Base-by-base conservation (phyloP, 2,329 filamentous ascomycete species). In the Coniochaeta sp. region DNA sequence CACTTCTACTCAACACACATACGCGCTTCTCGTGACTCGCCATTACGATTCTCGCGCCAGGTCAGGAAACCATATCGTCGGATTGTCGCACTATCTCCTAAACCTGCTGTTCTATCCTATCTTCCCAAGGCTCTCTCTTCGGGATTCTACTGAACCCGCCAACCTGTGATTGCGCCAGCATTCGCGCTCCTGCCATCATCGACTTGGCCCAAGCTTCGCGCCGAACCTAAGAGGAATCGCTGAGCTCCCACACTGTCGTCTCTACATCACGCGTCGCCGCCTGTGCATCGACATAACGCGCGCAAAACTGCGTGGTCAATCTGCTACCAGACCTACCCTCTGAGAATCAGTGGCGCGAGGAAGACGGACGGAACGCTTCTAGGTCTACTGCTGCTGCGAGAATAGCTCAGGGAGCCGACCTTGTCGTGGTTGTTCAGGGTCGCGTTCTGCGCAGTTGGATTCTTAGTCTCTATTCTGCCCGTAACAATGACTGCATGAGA, bases 141-240 rank as follows among this genome's bases (percentile, higher is more conserved):
- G 16, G 10, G 34, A 36, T 40, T 4, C n/a, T 19, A 6, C 10
- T 8, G 36, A 38, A 14, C 36, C 7, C 36, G 16, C 36, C 36
- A 38, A 12, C 9, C 36, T 38, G 9, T 38, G 36, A 16, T 6
- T 6, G 30, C 30, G 5, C 30, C 10, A 6, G 30, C 30, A 32
- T 32, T n/a, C n/a, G n/a, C n/a, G n/a, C n/a, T n/a, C n/a, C 30
- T 32, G 36, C 6, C 36, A 61, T 54, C 59, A 61, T 44, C 60
- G n/a, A 55, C 47, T 26, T 28, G 52, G 54, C 22, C 34, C 52
- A 55, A 60, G 36, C 32, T 59, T 50, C 60, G 47, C 58, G 47
- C 58, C 26, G 30, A 19, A 57, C 30, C 54, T n/a, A n/a, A n/a
- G 14, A 4, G 34, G 32, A 17, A 38, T 8, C 40, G 14, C 50